Conservation (phyloP, 768 basidiomycete genomes). For the Lactifluus piperatus region DNA sequence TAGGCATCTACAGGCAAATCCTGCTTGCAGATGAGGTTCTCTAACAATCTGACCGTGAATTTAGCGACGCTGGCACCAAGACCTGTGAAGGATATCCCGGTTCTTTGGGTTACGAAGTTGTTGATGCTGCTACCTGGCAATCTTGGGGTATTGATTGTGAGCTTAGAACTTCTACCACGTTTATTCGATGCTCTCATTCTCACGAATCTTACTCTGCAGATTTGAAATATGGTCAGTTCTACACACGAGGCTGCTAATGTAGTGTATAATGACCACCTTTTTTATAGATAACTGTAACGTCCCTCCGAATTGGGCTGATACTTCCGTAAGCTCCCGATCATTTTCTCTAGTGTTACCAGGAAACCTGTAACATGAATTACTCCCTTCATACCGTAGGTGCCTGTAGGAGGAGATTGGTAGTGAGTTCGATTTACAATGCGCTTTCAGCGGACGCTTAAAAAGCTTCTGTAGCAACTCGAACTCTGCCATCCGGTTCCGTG, state of each 20-base stretch:
- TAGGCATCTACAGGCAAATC: conserved; percentile 41
- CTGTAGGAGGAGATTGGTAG: conserved; percentile 40
- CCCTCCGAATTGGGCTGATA: conserved; percentile 44
- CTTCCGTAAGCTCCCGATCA: conserved; percentile 24
- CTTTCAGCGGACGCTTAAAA: neutral
- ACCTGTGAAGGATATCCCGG: conserved; percentile 51
- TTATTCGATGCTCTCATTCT: no score
- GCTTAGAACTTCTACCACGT: neutral
- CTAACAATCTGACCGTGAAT: neutral
- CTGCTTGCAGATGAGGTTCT: conserved; percentile 7
- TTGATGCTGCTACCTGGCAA: conserved; percentile 44
- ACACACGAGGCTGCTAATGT: neutral
- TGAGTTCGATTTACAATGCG: conserved; percentile 24
- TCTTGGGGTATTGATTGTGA: conserved; percentile 47
- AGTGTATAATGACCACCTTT: neutral
- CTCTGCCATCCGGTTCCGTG: conserved; percentile 47
- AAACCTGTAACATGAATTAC: neutral
- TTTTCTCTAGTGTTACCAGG: neutral
- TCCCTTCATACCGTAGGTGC: conserved; percentile 22
- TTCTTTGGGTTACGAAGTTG: conserved; percentile 40
- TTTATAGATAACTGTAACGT: conserved; percentile 43
- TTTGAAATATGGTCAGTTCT: conserved; percentile 45
- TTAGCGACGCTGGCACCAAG: conserved; percentile 42
- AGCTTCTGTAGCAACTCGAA: conserved; percentile 39
- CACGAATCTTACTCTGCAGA: neutral